Evolutionary conservation across 2,329 filamentous ascomycete genomes (phyloP).

Genomic region (Colletotrichum liaoningense): DNA sequence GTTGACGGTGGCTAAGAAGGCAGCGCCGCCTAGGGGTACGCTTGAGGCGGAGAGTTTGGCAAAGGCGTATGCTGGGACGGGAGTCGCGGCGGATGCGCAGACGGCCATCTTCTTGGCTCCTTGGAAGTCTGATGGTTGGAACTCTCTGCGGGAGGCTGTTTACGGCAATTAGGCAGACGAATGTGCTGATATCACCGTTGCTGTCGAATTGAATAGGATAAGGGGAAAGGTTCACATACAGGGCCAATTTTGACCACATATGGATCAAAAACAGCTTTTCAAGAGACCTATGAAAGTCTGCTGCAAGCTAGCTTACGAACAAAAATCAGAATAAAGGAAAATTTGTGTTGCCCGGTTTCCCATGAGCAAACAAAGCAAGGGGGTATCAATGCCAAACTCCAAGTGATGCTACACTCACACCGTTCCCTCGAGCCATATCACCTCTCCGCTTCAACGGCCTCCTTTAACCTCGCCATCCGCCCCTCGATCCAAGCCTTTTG

Average conservation of each 20-base stretch:
- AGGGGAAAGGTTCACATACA: not conserved
- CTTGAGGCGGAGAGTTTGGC: conserved; percentile 78
- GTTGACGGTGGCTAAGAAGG: conserved; percentile 79
- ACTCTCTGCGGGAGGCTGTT: conserved; percentile 59
- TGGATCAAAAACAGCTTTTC: not conserved
- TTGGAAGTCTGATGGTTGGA: conserved; percentile 78
- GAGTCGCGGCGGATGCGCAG: conserved; percentile 79
- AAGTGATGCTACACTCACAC: not conserved
- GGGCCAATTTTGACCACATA: not conserved
- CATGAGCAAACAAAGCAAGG: not conserved
- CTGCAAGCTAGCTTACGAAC: not conserved
- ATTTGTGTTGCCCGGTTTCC: not conserved
- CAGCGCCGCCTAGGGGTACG: conserved; percentile 77
- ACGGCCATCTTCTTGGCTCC: conserved; percentile 83
- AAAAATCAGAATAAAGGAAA: not conserved
- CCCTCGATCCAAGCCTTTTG: conserved; percentile 82
- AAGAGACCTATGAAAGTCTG: not conserved
- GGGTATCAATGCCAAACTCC: conserved; percentile 32
- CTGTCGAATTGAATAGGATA: not conserved
- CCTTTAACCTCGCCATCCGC: conserved; percentile 76
- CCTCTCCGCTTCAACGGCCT: conserved; percentile 59
- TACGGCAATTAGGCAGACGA: conserved; percentile 26
- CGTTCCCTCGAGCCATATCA: not conserved
- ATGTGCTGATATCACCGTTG: not conserved
- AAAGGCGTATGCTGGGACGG: conserved; percentile 79